Base-by-base conservation (phyloP, 345 rosid genomes). In the Zanthoxylum bungeanum region DNA sequence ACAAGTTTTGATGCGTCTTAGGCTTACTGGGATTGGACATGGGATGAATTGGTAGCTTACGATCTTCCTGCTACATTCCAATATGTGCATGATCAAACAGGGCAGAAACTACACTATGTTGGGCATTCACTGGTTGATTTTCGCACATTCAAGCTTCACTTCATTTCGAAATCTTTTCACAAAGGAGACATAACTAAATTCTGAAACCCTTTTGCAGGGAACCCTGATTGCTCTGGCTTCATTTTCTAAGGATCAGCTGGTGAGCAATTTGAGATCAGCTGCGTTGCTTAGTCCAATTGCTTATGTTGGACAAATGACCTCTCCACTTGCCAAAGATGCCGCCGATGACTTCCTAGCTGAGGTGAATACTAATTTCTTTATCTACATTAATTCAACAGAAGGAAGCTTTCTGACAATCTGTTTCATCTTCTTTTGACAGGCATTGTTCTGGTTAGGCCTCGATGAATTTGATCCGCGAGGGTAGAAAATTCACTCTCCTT, bases 11-110 rank as follows among this genome's bases (percentile, higher is more conserved):
- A 9, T 5, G 21, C 52, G 44, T 68, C 50, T 31, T 36, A 88
- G 93, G 81, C 78, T 3, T 86, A 64, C 31, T 86, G 93, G 89
- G 62, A 80, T 24, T 88, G 93, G 90, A 61, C 93, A 0, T 84
- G 90, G 90, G 87, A 88, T 39, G 85, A 83, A 68, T 22, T 84
- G 64, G 84, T 52, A 24, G 71, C 83, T 10, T 78, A 60, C 53
- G 93, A 88, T 72, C 87, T 86, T 70, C 89, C 93, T 11, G 86
- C 87, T 11, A 70, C 75, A 19, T 55, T 83, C 39, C 69, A 77
- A 28, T 75, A 88, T 62, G 83, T 86, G 44, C 67, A 76, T 28
- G 67, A 74, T 56, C 80, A 73, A 28, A 77, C 87, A 0, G 82
- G 83, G 24, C 84, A 81, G 74, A 80, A 76, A 44, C 73, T 84